Evolutionary conservation across 2,329 filamentous ascomycete species (phyloP).

Genomic region (Trichoderma polysporum): DNA sequence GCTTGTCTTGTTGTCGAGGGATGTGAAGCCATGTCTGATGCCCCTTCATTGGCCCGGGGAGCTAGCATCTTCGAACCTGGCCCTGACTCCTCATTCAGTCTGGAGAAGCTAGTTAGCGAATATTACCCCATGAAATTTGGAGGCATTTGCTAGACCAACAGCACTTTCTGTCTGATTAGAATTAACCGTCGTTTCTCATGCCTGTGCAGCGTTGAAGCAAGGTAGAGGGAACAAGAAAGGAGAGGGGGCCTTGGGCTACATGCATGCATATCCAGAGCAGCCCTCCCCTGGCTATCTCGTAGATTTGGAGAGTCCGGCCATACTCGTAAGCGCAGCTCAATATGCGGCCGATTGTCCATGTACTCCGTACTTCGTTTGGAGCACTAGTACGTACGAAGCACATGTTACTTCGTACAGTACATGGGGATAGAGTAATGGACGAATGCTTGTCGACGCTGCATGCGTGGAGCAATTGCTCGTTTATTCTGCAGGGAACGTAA

Average conservation of each 20-base stretch:
- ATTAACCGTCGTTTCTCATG: neutral
- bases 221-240: neutral
- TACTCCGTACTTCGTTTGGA: too few species aligned
- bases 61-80: neutral
- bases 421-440: neutral
- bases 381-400: neutral
- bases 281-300: neutral
- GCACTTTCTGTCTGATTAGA: neutral
- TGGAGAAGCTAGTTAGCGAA: constrained; percentile 9
- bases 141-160: neutral
- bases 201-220: neutral
- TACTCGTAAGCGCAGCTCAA: constrained; percentile 15
- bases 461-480: constrained; percentile 11
- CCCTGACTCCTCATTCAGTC: neutral
- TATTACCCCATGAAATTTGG: neutral
- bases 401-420: neutral
- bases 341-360: constrained; percentile 10
- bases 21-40: neutral
- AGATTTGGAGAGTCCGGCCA: neutral
- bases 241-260: neutral
- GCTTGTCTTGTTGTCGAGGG: constrained; percentile 1
- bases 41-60: neutral
- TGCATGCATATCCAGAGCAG: neutral
- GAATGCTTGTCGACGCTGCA: neutral
- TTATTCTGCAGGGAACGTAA: neutral